These are phyloP conservation scores for Pythium periplocum DNA, from an alignment of 352 stramenopile genomes.

Conservation along the genomic window DNA sequence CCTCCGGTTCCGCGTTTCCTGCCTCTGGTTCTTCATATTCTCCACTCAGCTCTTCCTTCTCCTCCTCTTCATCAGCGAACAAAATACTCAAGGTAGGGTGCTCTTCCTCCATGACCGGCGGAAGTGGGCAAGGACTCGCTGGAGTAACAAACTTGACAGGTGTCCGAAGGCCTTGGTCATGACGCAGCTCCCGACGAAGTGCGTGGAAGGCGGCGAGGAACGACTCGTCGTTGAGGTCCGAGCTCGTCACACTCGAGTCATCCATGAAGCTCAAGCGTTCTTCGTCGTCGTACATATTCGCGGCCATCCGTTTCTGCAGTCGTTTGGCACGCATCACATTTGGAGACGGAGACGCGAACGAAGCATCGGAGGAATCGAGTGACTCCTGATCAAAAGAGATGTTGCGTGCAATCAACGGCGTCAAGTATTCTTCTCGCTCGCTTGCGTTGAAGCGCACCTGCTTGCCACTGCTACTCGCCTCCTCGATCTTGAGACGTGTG, in stretches of 20 bases:
- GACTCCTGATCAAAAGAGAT: slow-evolving; percentile 57
- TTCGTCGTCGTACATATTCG: slow-evolving; percentile 8
- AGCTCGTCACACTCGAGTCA: slow-evolving; percentile 44
- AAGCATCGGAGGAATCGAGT: slow-evolving; percentile 16
- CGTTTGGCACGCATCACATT: neutral
- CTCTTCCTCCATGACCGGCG: neutral
- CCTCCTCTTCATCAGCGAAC: neutral
- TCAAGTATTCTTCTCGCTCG: slow-evolving; percentile 35
- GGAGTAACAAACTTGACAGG: neutral
- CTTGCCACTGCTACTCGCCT: slow-evolving; percentile 15
- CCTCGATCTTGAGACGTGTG: neutral
- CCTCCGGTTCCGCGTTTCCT: too few relatives aligned
- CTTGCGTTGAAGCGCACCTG: slow-evolving; percentile 42
- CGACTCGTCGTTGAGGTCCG: slow-evolving; percentile 49
- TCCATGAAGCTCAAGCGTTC: slow-evolving; percentile 41
- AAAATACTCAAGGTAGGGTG: neutral
- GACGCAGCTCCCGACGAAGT: slow-evolving; percentile 4
- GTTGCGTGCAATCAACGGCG: slow-evolving; percentile 46
- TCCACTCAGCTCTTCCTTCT: neutral
- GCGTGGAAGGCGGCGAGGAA: slow-evolving; percentile 43
- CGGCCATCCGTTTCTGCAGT: neutral
- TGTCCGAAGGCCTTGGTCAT: neutral
- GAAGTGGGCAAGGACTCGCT: neutral
- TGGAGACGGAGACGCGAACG: neutral
- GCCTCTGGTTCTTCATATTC: too few relatives aligned